Evolutionary conservation across 257 asterid genomes (phyloP), one percentile per base, ranked within the genome.

Genomic region (Nicotiana attenuata): DNA sequence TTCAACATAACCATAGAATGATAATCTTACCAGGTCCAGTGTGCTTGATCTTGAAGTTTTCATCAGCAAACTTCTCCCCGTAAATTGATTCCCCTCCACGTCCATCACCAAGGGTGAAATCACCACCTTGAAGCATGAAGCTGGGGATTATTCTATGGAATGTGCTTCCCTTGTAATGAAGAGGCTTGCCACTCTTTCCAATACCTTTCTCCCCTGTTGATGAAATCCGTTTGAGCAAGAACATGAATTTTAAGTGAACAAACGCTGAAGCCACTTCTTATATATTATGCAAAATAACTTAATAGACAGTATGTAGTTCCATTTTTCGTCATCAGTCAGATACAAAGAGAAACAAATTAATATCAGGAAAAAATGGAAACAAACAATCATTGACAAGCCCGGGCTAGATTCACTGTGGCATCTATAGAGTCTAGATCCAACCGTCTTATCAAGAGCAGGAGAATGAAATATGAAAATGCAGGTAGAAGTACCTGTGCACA

Each of bases 121-220:
- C 99, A 69, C 99, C 99, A 53, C 99, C 98, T 90, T 93, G 99
- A 84, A 96, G 69, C 99, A 96, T 96, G 89, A 96, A 96, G 91
- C 97, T 94, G 24, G 99, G 99, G 77, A 96, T 96, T 55, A 96
- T 93, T 86, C 98, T 90, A 57, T 94, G 99, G 90, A 96, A 91
- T 71, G 77, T 35, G 90, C 99, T 96, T 82, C 97, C 97, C 90
- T 92, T 96, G 93, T 80, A 96, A 87, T 96, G 97, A 81, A 96
- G 96, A 86, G 97, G 90, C 86, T 93, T 92, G 82, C 99, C 98
- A 10, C 88, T 87, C 90, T 91, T 91, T 78, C 98, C 99, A 47
- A 86, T 22, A 17, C 99, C 99, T 60, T 94, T 92, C 94, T 96
- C 98, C 69, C 99, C 98, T 94, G 89, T 80, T 26, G 24, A 24